Conservation (phyloP, 306 rosid species). For the Begonia loranthoides region DNA sequence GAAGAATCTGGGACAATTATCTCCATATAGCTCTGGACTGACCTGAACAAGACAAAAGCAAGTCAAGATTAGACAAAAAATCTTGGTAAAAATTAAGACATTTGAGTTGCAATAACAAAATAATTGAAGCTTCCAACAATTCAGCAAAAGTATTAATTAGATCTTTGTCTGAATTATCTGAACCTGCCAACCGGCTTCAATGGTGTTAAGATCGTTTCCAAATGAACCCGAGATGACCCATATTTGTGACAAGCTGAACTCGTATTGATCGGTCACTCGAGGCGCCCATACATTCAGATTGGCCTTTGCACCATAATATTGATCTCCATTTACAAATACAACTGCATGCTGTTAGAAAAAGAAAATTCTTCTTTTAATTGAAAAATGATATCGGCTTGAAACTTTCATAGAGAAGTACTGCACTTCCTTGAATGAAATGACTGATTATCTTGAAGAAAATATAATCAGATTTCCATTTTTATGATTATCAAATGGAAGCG, state of each 20-base stretch:
- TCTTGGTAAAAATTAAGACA: no score
- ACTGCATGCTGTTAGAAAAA: slow-evolving; percentile 70
- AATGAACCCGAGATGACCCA: slow-evolving; percentile 75
- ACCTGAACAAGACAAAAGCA: slow-evolving; percentile 26
- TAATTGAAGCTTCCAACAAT: not conserved
- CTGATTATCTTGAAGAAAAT: no score
- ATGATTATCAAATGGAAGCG: no score
- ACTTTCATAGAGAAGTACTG: no score
- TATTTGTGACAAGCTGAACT: slow-evolving; percentile 67
- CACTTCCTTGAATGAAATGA: no score
- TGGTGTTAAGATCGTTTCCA: slow-evolving; percentile 59
- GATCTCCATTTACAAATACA: slow-evolving; percentile 86
- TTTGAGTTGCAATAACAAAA: not conserved
- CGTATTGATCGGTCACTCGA: slow-evolving; percentile 35
- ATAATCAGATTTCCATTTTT: no score
- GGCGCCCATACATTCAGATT: slow-evolving; percentile 62
- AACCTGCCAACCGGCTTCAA: slow-evolving; percentile 85
- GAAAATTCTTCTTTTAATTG: no score
- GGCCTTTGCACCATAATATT: slow-evolving; percentile 68
- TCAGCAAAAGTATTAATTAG: slow-evolving; percentile 2
- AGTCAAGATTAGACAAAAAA: not conserved
- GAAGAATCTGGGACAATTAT: slow-evolving; percentile 63
- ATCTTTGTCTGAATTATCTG: slow-evolving; percentile 1
- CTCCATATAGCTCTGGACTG: slow-evolving; percentile 65
- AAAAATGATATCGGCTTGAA: no score